These are phyloP conservation scores for Spencermartinsiella ligniputridi DNA, from an alignment of 1,139 yeast genomes.

Conservation along the genomic window DNA sequence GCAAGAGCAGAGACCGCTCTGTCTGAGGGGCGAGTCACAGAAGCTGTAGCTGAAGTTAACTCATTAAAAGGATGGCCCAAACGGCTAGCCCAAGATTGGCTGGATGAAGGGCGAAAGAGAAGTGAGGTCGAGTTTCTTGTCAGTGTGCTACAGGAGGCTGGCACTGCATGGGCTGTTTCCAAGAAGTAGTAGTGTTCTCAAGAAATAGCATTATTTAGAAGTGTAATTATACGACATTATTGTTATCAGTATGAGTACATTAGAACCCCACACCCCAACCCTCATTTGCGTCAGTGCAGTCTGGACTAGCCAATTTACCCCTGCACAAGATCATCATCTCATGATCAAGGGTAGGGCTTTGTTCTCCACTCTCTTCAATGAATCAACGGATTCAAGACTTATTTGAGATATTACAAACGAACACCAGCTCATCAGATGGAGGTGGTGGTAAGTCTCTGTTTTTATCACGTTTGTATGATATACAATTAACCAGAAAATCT, in stretches of 20 bases:
- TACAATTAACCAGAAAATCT: neutral
- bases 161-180: conserved; percentile 19
- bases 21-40: conserved; percentile 70
- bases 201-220: neutral
- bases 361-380: neutral
- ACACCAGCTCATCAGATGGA: neutral
- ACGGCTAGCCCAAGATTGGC: conserved; percentile 87
- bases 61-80: conserved; percentile 92
- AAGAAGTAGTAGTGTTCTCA: neutral
- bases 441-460: neutral
- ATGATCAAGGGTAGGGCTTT: neutral
- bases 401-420: neutral
- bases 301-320: no score
- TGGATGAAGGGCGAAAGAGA: conserved; percentile 80
- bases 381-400: conserved; percentile 1
- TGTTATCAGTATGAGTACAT: no score
- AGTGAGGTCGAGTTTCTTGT: conserved; percentile 81
- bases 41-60: conserved; percentile 90
- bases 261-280: no score
- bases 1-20: conserved; percentile 80
- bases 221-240: neutral
- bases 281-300: no score
- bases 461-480: neutral
- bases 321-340: no score
- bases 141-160: conserved; percentile 57